Evolutionary conservation across 2,329 filamentous ascomycete genomes (phyloP).

Genomic region (Davidsoniella eucalypti): DNA sequence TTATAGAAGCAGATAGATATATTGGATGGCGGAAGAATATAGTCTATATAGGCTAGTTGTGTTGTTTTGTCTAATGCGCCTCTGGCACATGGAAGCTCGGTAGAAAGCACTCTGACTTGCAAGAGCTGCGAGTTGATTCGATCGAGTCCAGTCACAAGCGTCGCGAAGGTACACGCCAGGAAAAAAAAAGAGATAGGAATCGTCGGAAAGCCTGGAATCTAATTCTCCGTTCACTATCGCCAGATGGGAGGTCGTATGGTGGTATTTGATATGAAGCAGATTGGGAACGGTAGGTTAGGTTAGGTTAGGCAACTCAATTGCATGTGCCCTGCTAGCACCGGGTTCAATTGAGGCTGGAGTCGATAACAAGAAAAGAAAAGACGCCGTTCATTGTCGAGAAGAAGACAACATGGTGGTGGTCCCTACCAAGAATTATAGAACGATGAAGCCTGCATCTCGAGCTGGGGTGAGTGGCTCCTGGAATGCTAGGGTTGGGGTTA

Average conservation of each 20-base stretch:
- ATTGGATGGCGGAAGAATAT: not conserved
- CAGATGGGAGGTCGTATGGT: no score
- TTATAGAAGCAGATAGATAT: not conserved
- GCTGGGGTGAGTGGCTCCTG: no score
- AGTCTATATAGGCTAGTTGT: not conserved
- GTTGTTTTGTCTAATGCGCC: not conserved
- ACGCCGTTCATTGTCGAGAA: no score
- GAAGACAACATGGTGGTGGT: no score
- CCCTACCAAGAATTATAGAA: no score
- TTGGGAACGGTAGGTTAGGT: no score
- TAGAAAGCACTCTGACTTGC: not conserved
- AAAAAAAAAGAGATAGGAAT: not conserved
- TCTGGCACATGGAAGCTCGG: not conserved
- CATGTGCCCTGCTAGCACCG: not conserved
- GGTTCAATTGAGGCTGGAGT: no score
- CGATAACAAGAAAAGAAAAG: no score
- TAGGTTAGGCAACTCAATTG: not conserved
- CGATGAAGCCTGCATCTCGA: no score
- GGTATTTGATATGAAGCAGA: no score
- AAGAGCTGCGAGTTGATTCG: not conserved
- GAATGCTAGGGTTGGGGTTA: no score
- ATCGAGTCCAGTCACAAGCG: not conserved
- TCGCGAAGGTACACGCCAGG: not conserved
- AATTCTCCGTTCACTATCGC: no score
- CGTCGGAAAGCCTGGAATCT: not conserved